Conservation (phyloP, 768 basidiomycete genomes). For the Lentinula guzmanii region DNA sequence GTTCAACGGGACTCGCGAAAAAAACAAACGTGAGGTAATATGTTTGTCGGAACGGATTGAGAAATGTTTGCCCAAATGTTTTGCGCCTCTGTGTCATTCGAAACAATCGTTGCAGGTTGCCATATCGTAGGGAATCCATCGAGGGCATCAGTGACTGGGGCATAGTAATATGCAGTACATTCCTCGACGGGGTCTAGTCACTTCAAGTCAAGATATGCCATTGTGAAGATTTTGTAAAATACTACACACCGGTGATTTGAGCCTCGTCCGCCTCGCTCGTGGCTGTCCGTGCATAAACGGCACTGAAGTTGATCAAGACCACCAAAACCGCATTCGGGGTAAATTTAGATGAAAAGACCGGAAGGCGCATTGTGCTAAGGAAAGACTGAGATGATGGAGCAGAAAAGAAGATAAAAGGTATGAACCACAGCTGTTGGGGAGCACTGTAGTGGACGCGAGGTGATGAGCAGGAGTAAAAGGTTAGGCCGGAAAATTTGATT, state of each 20-base stretch:
- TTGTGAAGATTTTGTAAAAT: not conserved
- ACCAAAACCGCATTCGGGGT: not conserved
- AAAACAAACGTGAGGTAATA: slow-evolving; percentile 31
- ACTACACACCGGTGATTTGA: slow-evolving; percentile 1
- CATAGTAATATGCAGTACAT: slow-evolving; percentile 38
- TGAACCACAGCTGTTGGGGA: not conserved
- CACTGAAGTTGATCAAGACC: not conserved
- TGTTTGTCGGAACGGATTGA: slow-evolving; percentile 37
- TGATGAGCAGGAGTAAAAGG: not conserved
- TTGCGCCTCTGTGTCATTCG: slow-evolving; percentile 34
- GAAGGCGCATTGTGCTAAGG: not conserved
- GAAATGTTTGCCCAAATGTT: slow-evolving; percentile 38
- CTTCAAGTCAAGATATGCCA: not conserved
- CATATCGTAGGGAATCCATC: slow-evolving; percentile 40
- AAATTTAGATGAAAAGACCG: not conserved
- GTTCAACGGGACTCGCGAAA: not conserved
- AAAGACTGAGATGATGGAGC: not conserved
- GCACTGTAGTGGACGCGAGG: not conserved
- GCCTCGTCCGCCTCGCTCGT: slow-evolving; percentile 2
- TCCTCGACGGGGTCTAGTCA: slow-evolving; percentile 27
- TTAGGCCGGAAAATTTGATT: not conserved
- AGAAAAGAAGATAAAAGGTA: not conserved
- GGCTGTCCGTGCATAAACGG: not conserved
- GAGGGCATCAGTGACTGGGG: slow-evolving; percentile 22
- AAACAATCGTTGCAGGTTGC: slow-evolving; percentile 36